Evolutionary conservation across 2,329 filamentous ascomycete species (phyloP).

Genomic region (Stagonosporopsis chrysanthemi): DNA sequence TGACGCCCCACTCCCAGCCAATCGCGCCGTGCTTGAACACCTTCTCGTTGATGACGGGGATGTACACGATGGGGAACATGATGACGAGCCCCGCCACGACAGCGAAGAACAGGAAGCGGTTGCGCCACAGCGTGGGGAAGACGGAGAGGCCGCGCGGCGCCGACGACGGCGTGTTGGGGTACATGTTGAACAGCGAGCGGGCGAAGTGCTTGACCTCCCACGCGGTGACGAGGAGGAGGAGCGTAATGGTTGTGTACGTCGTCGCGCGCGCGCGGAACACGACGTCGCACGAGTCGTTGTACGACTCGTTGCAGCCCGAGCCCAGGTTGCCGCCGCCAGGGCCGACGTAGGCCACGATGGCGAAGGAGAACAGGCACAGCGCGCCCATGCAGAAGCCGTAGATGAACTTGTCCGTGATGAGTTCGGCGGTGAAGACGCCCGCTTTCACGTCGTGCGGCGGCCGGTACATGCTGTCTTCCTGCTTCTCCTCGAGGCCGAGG

Average conservation of each 20-base stretch:
- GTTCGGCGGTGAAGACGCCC: constrained; percentile 56
- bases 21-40: constrained; percentile 56
- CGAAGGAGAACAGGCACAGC: constrained; percentile 55
- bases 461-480: constrained; percentile 56
- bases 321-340: constrained; percentile 54
- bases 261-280: constrained; percentile 56
- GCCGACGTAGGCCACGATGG: constrained; percentile 54
- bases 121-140: constrained; percentile 51
- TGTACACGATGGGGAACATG: constrained; percentile 56
- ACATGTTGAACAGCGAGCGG: constrained; percentile 55
- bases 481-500: constrained; percentile 56
- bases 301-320: constrained; percentile 54
- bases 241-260: constrained; percentile 55
- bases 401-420: constrained; percentile 58
- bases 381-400: constrained; percentile 57
- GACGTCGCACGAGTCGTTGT: constrained; percentile 52
- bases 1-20: constrained; percentile 57
- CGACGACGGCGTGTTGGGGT: constrained; percentile 41
- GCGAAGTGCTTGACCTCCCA: constrained; percentile 58
- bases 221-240: constrained; percentile 56
- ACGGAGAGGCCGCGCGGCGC: constrained; percentile 42
- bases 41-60: constrained; percentile 54
- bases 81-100: constrained; percentile 52
- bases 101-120: constrained; percentile 56
- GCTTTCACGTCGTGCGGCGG: constrained; percentile 54